Conservation (phyloP, 768 basidiomycete genomes). For the Boletus tylopilopsis region DNA sequence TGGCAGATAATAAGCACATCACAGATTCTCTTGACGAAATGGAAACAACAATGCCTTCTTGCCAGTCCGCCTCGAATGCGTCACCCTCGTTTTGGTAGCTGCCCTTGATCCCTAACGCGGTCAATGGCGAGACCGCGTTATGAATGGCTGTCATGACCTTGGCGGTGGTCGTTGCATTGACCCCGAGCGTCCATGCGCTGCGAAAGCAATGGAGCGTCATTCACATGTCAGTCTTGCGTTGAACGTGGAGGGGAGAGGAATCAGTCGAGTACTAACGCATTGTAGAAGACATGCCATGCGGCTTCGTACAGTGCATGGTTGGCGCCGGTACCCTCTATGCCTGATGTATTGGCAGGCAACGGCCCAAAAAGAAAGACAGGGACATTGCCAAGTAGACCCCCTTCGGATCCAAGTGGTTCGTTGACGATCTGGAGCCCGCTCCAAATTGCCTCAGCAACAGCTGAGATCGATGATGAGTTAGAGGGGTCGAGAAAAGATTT, state of each 20-base stretch:
- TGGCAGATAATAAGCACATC: not conserved
- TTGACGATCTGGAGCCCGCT: constrained; percentile 14
- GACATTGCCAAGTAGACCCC: not conserved
- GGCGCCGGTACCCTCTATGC: constrained; percentile 13
- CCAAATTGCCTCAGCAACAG: constrained; percentile 18
- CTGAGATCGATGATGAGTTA: constrained; percentile 2
- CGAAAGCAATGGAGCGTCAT: not conserved
- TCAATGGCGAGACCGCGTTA: constrained; percentile 9
- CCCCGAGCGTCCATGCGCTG: constrained; percentile 16
- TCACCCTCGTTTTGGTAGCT: constrained; percentile 25
- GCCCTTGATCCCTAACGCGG: constrained; percentile 12
- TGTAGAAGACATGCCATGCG: constrained; percentile 10
- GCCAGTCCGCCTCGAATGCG: constrained; percentile 18
- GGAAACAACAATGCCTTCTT: constrained; percentile 6
- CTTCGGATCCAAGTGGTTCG: not conserved
- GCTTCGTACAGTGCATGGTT: constrained; percentile 17
- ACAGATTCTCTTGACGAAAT: not conserved
- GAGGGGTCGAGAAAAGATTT: constrained; percentile 13
- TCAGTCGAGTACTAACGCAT: constrained; percentile 8
- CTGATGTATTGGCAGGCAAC: constrained; percentile 7
- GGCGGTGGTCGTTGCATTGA: not conserved
- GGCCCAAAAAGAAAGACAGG: not conserved
- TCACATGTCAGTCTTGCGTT: too few relatives aligned
- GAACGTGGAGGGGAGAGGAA: too few relatives aligned
- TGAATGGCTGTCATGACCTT: constrained; percentile 6